A percentile compares a stretch with the other conserved stretches of the same genome.
phyloP scores from a whole-genome alignment of 192 early-diverging fungal genomes.

The Endogone sp. region DNA sequence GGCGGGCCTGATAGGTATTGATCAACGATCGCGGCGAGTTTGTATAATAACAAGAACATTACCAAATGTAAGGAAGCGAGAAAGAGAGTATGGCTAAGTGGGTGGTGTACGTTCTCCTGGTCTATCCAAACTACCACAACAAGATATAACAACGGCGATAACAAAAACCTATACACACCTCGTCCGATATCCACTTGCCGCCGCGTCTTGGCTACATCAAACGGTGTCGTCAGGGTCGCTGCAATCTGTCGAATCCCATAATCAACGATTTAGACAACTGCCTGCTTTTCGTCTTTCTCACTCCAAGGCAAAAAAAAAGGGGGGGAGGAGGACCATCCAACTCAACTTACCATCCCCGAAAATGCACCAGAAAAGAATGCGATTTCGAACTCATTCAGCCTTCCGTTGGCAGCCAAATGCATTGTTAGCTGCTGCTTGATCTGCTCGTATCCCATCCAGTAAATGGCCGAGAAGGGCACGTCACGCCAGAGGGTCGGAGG shows the following conservation, averaged over 20 bases:
- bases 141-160: too few relatives aligned
- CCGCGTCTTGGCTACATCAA: slow-evolving; percentile 94
- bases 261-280: background rate
- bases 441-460: slow-evolving; percentile 90
- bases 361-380: slow-evolving; percentile 81
- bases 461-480: slow-evolving; percentile 93
- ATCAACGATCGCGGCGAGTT: too few relatives aligned
- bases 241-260: slow-evolving; percentile 49
- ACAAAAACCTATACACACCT: slow-evolving; percentile 9
- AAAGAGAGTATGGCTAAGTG: background rate
- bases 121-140: too few relatives aligned
- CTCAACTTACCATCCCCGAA: slow-evolving; percentile 67
- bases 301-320: background rate
- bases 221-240: slow-evolving; percentile 85
- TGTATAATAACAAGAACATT: too few relatives aligned
- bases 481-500: slow-evolving; percentile 90
- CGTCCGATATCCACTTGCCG: slow-evolving; percentile 60
- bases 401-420: slow-evolving; percentile 20
- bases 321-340: background rate
- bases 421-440: slow-evolving; percentile 49
- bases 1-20: background rate
- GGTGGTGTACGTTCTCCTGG: too few relatives aligned
- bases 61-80: too few relatives aligned
- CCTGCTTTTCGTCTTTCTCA: background rate
- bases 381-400: slow-evolving; percentile 54